These are phyloP conservation scores for Rubroboletus satanas DNA, from an alignment of 768 basidiomycete species.

Conservation along the genomic window DNA sequence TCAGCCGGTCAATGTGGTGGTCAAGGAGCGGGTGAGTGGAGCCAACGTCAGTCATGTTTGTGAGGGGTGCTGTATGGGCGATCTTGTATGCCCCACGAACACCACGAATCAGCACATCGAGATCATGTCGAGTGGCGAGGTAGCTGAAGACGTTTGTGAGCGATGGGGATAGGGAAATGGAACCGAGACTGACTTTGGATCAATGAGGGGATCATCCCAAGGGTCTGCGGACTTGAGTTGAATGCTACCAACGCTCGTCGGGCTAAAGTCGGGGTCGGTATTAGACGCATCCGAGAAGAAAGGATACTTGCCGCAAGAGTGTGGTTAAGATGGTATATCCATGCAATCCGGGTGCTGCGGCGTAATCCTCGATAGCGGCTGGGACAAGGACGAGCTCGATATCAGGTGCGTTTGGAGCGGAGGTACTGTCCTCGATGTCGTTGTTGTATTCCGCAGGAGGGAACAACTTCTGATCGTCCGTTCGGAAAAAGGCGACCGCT, in stretches of 20 bases:
- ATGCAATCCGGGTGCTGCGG: background rate
- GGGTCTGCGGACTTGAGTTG: slow-evolving; percentile 39
- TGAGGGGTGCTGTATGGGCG: slow-evolving; percentile 37
- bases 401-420: slow-evolving; percentile 29
- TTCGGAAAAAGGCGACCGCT: slow-evolving; percentile 30
- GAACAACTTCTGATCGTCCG: slow-evolving; percentile 31
- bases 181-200: slow-evolving; percentile 36
- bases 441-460: slow-evolving; percentile 27
- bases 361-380: background rate
- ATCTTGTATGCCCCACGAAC: slow-evolving; percentile 37
- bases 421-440: slow-evolving; percentile 28
- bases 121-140: slow-evolving; percentile 39
- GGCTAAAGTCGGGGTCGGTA: slow-evolving; percentile 27
- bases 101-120: slow-evolving; percentile 39
- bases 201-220: slow-evolving; percentile 40
- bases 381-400: slow-evolving; percentile 26
- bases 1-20: slow-evolving; percentile 33
- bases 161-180: background rate
- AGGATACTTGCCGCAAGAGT: slow-evolving; percentile 26
- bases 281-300: background rate
- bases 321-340: slow-evolving; percentile 17
- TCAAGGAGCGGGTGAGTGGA: slow-evolving; percentile 32
- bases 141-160: slow-evolving; percentile 32
- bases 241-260: slow-evolving; percentile 41
- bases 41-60: slow-evolving; percentile 33